Percentiles rank a stretch among this genome's conserved stretches.
Evolutionary conservation across 1,139 yeast species (phyloP).

Genomic region (Trichomonascaceae sp.): DNA sequence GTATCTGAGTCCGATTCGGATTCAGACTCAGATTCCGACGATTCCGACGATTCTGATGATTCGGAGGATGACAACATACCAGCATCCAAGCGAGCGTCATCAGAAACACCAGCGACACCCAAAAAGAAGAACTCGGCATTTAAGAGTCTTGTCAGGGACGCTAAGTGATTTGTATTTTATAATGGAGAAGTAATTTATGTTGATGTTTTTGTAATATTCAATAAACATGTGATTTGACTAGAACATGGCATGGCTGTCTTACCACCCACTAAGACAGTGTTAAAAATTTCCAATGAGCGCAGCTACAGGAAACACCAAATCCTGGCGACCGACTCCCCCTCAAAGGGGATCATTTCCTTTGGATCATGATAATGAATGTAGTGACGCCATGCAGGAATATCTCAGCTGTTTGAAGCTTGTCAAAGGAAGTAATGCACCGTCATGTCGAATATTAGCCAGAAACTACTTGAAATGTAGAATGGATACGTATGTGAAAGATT

Average conservation of each 20-base stretch:
- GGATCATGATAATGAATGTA: slow-evolving; percentile 87
- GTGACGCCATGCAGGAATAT: slow-evolving; percentile 65
- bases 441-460: slow-evolving; percentile 80
- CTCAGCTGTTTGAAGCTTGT: slow-evolving; percentile 73
- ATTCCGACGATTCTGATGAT: slow-evolving; percentile 10
- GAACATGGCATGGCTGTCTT: background rate
- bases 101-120: slow-evolving; percentile 10
- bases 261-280: background rate
- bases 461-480: slow-evolving; percentile 78
- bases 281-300: slow-evolving; percentile 7
- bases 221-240: background rate
- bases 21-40: slow-evolving; percentile 12
- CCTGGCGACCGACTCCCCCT: slow-evolving; percentile 74
- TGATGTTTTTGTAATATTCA: background rate
- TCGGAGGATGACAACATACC: slow-evolving; percentile 11
- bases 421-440: slow-evolving; percentile 78
- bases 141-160: slow-evolving; percentile 14
- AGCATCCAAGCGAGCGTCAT: slow-evolving; percentile 11
- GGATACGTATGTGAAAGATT: slow-evolving; percentile 46
- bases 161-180: slow-evolving; percentile 2
- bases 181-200: background rate
- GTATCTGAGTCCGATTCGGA: slow-evolving; percentile 37
- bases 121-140: slow-evolving; percentile 16
- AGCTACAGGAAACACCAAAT: slow-evolving; percentile 8
- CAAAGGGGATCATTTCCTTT: slow-evolving; percentile 94